Evolutionary conservation across 352 stramenopile species (phyloP), one percentile per base, ranked within the genome.

Genomic region (Pythium oligandrum): DNA sequence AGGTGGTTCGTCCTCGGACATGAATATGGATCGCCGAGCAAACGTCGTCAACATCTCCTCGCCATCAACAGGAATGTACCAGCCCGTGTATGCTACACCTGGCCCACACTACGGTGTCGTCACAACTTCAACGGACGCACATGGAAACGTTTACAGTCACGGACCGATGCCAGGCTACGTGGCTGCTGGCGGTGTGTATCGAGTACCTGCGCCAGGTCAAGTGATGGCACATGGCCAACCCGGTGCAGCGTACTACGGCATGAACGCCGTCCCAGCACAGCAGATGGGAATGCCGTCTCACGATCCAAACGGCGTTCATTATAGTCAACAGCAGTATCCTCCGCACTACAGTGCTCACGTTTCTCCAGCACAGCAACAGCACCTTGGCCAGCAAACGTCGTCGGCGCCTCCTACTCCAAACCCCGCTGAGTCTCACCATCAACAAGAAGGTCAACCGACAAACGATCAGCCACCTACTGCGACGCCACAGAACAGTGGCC

Each of bases 11-110:
- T 33, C 48, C 6, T 42, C 46, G 10, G 71, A 87, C 32, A 83
- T 68, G 43, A 63, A 43, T 30, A 53, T 72, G 4, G 75, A 86
- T 36, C 75, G 70, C 40, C 75, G 72, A 6, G 57, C 55, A 4
- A 78, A 77, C 46, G 59, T 77, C 26, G 64, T 68, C 30, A 74
- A 68, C 44, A 63, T 83, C n/a, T 58, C 68, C 32, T 62, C 62
- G 8, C 33, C 46, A 17, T 43, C 35, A 26, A 37, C 39, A 12
- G 44, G 40, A 6, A n/a, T 46, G 7, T 63, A 63, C 44, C 48
- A 49, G 1, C 49, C 42, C 4, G 38, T 63, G 49, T 63, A 63
- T 44, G 48, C 56, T 36, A 45, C 48, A 26, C 17, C 17, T 26
- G 17, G 17, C 17, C 17, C 17, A 26, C 38, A 40, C 52, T 4